Evolutionary conservation across 352 stramenopile genomes (phyloP).

Genomic region (Globisporangium paroecandrum): DNA sequence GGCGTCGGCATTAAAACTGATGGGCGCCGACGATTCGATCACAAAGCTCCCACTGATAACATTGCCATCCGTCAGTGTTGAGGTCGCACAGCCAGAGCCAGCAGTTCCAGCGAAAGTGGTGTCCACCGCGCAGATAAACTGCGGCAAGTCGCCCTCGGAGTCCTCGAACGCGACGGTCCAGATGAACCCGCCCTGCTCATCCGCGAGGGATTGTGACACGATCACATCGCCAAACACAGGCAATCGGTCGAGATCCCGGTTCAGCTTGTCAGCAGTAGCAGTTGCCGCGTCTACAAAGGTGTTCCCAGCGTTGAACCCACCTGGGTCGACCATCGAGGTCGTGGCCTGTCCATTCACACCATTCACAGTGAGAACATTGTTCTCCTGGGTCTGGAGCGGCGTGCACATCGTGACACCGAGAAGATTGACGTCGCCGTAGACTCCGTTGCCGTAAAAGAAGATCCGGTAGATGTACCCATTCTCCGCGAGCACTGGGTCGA

Average conservation of each 20-base stretch:
- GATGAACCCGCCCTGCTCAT: conserved; percentile 64
- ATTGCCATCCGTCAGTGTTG: conserved; percentile 75
- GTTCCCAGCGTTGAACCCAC: conserved; percentile 45
- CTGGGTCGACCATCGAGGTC: conserved; percentile 41
- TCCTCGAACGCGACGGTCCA: conserved; percentile 78
- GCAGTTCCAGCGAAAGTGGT: conserved; percentile 26
- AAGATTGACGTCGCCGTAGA: conserved; percentile 30
- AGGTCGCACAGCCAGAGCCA: conserved; percentile 39
- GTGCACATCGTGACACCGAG: conserved; percentile 30
- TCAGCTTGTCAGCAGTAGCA: conserved; percentile 43
- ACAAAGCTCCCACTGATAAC: conserved; percentile 68
- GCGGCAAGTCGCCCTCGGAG: conserved; percentile 56
- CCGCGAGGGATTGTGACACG: conserved; percentile 55
- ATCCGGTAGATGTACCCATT: conserved; percentile 71
- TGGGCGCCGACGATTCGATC: conserved; percentile 53
- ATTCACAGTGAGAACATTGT: conserved; percentile 48
- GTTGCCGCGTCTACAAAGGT: conserved; percentile 45
- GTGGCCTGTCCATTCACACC: conserved; percentile 30
- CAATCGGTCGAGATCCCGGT: conserved; percentile 41
- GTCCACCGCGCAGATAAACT: conserved; percentile 71
- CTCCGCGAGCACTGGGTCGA: conserved; percentile 25
- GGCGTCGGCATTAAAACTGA: conserved; percentile 52
- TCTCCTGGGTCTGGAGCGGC: conserved; percentile 59
- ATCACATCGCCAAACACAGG: conserved; percentile 64
- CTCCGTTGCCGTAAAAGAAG: conserved; percentile 78